Base-by-base conservation (phyloP, 1,284 basidiomycete species). In the Pisolithus thermaeus region DNA sequence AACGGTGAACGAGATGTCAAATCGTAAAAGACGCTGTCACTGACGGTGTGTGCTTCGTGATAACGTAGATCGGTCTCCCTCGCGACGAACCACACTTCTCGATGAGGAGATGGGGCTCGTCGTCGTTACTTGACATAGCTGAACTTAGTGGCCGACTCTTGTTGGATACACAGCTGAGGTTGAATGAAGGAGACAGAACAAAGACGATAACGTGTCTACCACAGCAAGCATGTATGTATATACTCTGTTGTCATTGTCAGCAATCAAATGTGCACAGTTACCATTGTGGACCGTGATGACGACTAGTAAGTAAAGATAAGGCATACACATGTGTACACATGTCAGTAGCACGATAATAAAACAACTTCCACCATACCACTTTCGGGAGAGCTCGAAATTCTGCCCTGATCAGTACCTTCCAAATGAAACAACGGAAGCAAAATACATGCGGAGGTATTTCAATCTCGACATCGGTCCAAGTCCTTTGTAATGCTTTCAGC, bases 1-100 rank as follows among this genome's bases (percentile, higher is more conserved):
- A 50, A n/a, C 44, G 42, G 50, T 7, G 52, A 39, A 32, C 27
- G 49, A 62, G 47, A 28, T 27, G 38, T 39, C 18, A 39, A n/a
- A 53, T 52, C 47, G 16, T 45, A 23, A 47, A 40, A 50, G 18
- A 18, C 22, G 20, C 39, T 41, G 39, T 50, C 22, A 72, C 70
- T 72, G 52, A 74, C 73, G 70, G 73, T 30, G 58, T 70, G 43
- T 74, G 58, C 56, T 72, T 73, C 20, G 72, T 72, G 60, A 72
- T 73, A 54, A 74, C 72, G 51, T 72, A 72, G 56, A 72, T 73
- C 37, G 72, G 70, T 45, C 64, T 71, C 38, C 72, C 73, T 28
- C 72, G 63, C 28, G 64, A 62, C 35, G 70, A 67, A 7, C 70
- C 70, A 53, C 70, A 72, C 57, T 72, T 73, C 58, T 72, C 70